Conservation (phyloP, 805 yeast genomes). For the Jamesozyma jinghongensis region DNA sequence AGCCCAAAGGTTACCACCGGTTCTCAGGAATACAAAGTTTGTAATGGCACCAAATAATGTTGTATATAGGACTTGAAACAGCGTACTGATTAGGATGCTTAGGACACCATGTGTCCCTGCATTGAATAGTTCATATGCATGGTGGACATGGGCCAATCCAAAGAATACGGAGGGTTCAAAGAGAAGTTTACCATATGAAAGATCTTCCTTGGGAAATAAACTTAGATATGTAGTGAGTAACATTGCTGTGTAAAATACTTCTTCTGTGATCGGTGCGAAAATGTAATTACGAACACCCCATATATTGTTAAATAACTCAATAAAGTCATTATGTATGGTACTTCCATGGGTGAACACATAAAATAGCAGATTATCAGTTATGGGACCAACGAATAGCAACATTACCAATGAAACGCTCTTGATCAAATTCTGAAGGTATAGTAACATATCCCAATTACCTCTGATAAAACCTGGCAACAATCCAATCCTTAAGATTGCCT, state of each 20-base stretch:
- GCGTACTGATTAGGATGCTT: conserved; percentile 14
- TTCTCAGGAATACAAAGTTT: conserved; percentile 22
- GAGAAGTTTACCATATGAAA: conserved; percentile 8
- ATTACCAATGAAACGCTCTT: conserved; percentile 10
- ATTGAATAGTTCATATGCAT: conserved; percentile 22
- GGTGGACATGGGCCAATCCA: conserved; percentile 31
- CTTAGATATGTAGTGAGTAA: conserved; percentile 15
- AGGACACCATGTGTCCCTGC: conserved; percentile 10
- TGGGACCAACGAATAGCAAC: conserved; percentile 22
- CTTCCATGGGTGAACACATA: conserved; percentile 12
- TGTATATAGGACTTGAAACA: conserved; percentile 25
- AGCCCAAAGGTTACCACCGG: conserved; percentile 25
- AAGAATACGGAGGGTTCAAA: conserved; percentile 25
- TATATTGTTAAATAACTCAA: conserved; percentile 16
- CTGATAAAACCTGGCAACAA: conserved; percentile 18
- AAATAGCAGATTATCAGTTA: conserved; percentile 16
- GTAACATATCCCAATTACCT: conserved; percentile 9
- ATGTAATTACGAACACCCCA: conserved; percentile 29
- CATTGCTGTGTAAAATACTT: conserved; percentile 28
- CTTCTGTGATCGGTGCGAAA: conserved; percentile 30
- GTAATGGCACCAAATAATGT: conserved; percentile 28
- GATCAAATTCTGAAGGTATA: conserved; percentile 9
- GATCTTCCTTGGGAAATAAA: conserved; percentile 4
- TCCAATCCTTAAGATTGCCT: conserved; percentile 15
- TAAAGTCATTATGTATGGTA: conserved; percentile 7